phyloP scores from a whole-genome alignment of 768 basidiomycete genomes.

The Agrocybe praecox region DNA sequence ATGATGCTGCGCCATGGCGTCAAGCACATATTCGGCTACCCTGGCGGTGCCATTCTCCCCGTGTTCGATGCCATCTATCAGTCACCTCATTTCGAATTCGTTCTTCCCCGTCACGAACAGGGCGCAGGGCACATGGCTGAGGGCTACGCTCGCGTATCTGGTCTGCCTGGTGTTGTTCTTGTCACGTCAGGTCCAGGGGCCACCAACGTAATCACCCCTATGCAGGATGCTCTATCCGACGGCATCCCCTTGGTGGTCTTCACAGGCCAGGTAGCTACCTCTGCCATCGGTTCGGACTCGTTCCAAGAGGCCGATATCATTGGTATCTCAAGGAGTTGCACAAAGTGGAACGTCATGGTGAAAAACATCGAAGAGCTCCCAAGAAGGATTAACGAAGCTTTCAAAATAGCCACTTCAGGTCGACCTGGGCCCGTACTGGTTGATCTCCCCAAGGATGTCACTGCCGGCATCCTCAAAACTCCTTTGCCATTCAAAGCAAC shows the following conservation, averaged over 20 bases:
- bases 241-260: constrained; percentile 96
- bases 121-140: constrained; percentile 99
- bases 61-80: constrained; percentile 99
- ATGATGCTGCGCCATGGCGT: constrained; percentile 99
- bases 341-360: constrained; percentile 99
- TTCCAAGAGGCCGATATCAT: constrained; percentile 99
- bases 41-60: constrained; percentile 96
- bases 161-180: constrained; percentile 96
- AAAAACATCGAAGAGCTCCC: constrained; percentile 96
- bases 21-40: constrained; percentile 97
- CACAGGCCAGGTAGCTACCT: constrained; percentile 97
- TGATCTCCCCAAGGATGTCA: constrained; percentile 98
- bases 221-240: constrained; percentile 97
- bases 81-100: constrained; percentile 91
- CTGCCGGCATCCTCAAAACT: constrained; percentile 85
- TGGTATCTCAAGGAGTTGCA: constrained; percentile 95
- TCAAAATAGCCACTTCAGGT: constrained; percentile 98
- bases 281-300: constrained; percentile 97
- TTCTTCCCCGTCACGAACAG: constrained; percentile 96
- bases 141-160: constrained; percentile 96
- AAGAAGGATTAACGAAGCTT: constrained; percentile 95
- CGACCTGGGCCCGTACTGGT: constrained; percentile 98
- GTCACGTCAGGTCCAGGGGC: constrained; percentile 98
- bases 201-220: constrained; percentile 95
- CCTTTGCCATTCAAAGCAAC: constrained; percentile 87